A percentile compares a stretch with the other conserved stretches of the same genome.
phyloP scores from a whole-genome alignment of 1,284 basidiomycete genomes.

The Filobasidium uniguttulatum region DNA sequence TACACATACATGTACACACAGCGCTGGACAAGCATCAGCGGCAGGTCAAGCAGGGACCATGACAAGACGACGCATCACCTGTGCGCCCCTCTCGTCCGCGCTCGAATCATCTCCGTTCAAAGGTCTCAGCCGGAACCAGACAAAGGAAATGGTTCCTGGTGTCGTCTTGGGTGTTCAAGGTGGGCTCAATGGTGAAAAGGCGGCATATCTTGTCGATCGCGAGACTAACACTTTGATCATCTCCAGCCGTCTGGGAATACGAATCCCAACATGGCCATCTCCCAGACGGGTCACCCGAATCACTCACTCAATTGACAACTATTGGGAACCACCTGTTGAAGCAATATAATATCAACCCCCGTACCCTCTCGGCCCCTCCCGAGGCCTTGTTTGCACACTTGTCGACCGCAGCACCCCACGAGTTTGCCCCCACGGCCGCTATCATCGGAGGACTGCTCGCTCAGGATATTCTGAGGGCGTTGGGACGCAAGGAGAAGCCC shows the following conservation, averaged over 20 bases:
- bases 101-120: conserved; percentile 54
- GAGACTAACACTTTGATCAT: background rate
- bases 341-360: no score
- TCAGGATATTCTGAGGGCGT: conserved; percentile 84
- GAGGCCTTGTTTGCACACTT: conserved; percentile 41
- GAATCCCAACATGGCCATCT: conserved; percentile 43
- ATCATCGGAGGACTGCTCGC: conserved; percentile 86
- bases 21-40: conserved; percentile 7
- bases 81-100: conserved; percentile 52
- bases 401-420: conserved; percentile 56
- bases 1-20: no score
- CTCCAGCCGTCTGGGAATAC: conserved; percentile 68
- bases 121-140: conserved; percentile 52
- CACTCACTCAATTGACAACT: no score
- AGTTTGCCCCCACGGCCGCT: conserved; percentile 79
- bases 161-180: conserved; percentile 58
- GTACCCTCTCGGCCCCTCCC: no score
- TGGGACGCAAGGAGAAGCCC: conserved; percentile 78
- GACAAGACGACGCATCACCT: conserved; percentile 50
- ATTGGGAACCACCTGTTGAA: no score
- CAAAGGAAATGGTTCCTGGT: conserved; percentile 62
- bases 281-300: background rate
- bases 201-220: background rate
- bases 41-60: conserved; percentile 40
- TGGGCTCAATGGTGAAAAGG: conserved; percentile 32